Evolutionary conservation across 2,329 filamentous ascomycete genomes (phyloP).

Genomic region (Paecilomyces fulvus): DNA sequence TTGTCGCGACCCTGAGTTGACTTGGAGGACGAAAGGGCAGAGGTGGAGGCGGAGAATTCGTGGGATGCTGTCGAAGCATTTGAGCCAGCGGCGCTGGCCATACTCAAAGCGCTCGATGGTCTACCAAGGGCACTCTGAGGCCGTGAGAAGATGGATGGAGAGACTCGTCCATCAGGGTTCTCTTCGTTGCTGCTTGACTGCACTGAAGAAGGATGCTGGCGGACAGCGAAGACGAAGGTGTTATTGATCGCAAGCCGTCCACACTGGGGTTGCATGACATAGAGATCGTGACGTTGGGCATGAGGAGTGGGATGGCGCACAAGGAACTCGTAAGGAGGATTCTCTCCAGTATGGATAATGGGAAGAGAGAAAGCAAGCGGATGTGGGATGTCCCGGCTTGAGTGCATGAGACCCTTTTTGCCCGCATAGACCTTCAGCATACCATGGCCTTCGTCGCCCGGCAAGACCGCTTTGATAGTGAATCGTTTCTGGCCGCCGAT

Average conservation of each 20-base stretch:
- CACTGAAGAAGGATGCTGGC: constrained; percentile 72
- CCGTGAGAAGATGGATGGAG: constrained; percentile 38
- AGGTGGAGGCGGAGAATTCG: constrained; percentile 34
- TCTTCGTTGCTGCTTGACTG: constrained; percentile 28
- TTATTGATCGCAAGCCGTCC: constrained; percentile 83
- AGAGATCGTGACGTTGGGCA: constrained; percentile 93
- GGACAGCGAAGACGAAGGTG: constrained; percentile 93
- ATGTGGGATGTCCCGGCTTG: constrained; percentile 91
- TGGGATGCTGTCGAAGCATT: constrained; percentile 39
- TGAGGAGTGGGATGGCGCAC: constrained; percentile 92
- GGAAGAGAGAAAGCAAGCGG: constrained; percentile 83
- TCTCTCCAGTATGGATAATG: constrained; percentile 81
- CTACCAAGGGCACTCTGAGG: constrained; percentile 24
- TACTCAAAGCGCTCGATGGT: constrained; percentile 52
- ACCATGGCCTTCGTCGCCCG: constrained; percentile 83
- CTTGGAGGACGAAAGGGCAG: constrained; percentile 47
- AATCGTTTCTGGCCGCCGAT: constrained; percentile 78
- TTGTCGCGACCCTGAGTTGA: constrained; percentile 48
- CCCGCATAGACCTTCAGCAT: constrained; percentile 88
- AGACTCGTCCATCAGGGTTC: constrained; percentile 36
- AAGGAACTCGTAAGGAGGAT: constrained; percentile 89
- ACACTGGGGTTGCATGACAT: constrained; percentile 94
- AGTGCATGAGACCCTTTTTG: constrained; percentile 92
- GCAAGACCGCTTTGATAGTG: constrained; percentile 84
- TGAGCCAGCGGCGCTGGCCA: constrained; percentile 48